Base-by-base conservation (phyloP, 163 green algal species). In the Smithsoniella earleae region DNA sequence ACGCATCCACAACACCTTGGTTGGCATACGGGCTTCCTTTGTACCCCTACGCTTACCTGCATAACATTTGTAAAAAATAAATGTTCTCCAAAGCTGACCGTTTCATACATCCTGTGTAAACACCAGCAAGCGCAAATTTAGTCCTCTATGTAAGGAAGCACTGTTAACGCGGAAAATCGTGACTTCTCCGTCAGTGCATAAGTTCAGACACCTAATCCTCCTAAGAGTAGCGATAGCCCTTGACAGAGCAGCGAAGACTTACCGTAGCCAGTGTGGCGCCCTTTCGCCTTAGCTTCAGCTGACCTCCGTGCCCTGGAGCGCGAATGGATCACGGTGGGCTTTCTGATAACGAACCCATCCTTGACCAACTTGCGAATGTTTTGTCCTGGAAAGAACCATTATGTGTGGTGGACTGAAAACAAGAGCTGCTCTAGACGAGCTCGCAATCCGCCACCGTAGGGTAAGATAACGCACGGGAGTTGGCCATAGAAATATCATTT, bases 281-380 rank as follows among this genome's bases (percentile, higher is more conserved):
- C 95, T 88, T 98, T 97, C 66, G 86, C 81, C 88, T 98, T 99
- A 66, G 95, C 95, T 85, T 96, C 92, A 28, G 87, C 84, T 37
- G 84, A 73, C 36, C 77, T 78, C 55, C 89, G 81, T 18, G 95
- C 92, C 58, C 95, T 87, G 13, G 89, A 78, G 27, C 95, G 87
- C 6, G 93, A 98, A 89, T 99, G 95, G 79, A 98, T 97, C 76
- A 93, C 91, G 49, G 84, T 73, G 27, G 95, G 95, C 88, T 98
- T 98, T 69, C 84, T 85, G 82, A 99, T 97, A 66, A 99, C 88
- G 79, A 98, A 95, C 44, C 95, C 95, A 77, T 99, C 95, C 87
- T 98, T 98, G 5, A 98, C 81, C 49, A 99, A 86, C 90, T 99
- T 99, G 46, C 95, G 81, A 76, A 99, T 93, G 81, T 97, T 97